Conservation (phyloP, 371 early-diverging fungal genomes). For the Mortierella sp. region DNA sequence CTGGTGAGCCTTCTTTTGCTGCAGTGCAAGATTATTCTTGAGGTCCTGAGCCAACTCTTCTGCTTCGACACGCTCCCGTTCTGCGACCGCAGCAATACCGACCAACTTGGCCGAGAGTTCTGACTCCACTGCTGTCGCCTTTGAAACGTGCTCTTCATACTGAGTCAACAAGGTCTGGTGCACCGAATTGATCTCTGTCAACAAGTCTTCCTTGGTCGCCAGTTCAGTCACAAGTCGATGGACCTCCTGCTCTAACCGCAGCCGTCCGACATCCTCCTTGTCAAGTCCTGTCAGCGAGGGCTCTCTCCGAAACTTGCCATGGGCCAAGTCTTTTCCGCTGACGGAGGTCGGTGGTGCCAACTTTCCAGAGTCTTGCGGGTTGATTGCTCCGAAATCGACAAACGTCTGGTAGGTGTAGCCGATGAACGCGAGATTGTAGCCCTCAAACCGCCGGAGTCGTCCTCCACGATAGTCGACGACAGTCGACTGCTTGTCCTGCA, state of each 20-base stretch:
- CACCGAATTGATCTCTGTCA: conserved; percentile 39
- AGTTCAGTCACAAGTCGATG: conserved; percentile 41
- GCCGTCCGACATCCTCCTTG: conserved; percentile 49
- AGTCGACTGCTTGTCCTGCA: conserved; percentile 54
- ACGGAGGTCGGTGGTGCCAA: neutral
- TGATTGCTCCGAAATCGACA: conserved; percentile 29
- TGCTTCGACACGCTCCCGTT: conserved; percentile 49
- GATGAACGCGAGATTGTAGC: conserved; percentile 86
- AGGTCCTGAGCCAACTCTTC: conserved; percentile 45
- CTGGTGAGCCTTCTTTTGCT: conserved; percentile 27
- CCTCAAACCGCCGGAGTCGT: conserved; percentile 67
- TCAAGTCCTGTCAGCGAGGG: conserved; percentile 46
- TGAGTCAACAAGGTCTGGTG: conserved; percentile 43
- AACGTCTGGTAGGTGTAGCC: conserved; percentile 81
- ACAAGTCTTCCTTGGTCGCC: conserved; percentile 37
- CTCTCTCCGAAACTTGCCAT: conserved; percentile 36
- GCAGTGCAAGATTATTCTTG: conserved; percentile 27
- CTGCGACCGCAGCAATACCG: conserved; percentile 49
- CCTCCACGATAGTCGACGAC: conserved; percentile 60
- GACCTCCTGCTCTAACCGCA: conserved; percentile 56
- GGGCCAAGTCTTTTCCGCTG: conserved; percentile 9
- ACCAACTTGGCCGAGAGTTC: conserved; percentile 55
- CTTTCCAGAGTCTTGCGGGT: neutral
- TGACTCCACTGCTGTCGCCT: conserved; percentile 41
- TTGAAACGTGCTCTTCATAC: conserved; percentile 45